Percentiles rank a stretch among this genome's conserved stretches.
phyloP scores from a whole-genome alignment of 2,329 filamentous ascomycete species.

The Aspergillus eucalypticola region DNA sequence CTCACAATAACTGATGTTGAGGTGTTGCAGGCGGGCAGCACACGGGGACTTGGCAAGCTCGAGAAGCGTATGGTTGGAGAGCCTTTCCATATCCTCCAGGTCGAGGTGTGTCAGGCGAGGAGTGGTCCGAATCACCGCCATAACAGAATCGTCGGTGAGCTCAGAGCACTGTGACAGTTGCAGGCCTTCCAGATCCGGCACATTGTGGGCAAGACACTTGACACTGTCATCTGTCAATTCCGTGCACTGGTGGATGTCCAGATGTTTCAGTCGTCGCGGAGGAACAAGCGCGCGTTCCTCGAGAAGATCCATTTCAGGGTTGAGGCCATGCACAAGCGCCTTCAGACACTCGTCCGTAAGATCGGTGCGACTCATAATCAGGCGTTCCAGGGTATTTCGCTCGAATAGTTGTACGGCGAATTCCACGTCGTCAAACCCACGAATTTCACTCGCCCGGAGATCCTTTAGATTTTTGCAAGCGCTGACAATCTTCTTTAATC shows the following conservation, averaged over 20 bases:
- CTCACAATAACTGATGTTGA: slow-evolving; percentile 90
- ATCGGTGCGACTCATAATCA: slow-evolving; percentile 76
- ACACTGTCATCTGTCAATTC: slow-evolving; percentile 72
- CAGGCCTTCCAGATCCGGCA: slow-evolving; percentile 78
- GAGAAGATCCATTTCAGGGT: slow-evolving; percentile 78
- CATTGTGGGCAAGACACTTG: slow-evolving; percentile 68
- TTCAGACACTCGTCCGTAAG: slow-evolving; percentile 73
- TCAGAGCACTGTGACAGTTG: slow-evolving; percentile 76
- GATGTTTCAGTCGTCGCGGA: slow-evolving; percentile 73
- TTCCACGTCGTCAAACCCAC: slow-evolving; percentile 72
- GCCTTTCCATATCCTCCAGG: slow-evolving; percentile 75
- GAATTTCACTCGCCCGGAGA: slow-evolving; percentile 77
- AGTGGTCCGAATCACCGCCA: slow-evolving; percentile 70
- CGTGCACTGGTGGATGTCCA: slow-evolving; percentile 80
- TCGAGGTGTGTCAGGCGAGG: slow-evolving; percentile 83
- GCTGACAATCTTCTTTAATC: slow-evolving; percentile 70
- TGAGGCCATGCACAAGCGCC: slow-evolving; percentile 71
- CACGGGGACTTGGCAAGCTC: slow-evolving; percentile 77
- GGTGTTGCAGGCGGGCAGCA: slow-evolving; percentile 68
- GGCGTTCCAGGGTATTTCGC: slow-evolving; percentile 77
- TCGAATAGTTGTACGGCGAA: slow-evolving; percentile 75
- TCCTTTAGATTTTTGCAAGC: slow-evolving; percentile 74
- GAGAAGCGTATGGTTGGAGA: slow-evolving; percentile 75
- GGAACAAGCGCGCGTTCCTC: slow-evolving; percentile 75
- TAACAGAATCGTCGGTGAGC: slow-evolving; percentile 72